phyloP scores from a whole-genome alignment of 345 rosid species.

The Gossypium herbaceum region DNA sequence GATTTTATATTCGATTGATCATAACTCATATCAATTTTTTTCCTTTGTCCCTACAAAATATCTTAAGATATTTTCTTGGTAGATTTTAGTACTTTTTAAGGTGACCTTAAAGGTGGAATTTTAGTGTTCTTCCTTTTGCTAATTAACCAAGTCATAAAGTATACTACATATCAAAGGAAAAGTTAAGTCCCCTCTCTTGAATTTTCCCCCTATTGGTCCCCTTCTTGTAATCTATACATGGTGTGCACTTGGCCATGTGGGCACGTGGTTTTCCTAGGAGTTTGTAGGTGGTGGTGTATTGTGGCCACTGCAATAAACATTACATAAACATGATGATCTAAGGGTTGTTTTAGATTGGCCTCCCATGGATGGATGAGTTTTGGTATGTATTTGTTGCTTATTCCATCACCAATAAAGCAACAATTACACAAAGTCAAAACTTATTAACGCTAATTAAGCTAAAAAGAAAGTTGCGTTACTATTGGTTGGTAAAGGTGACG shows the following conservation, averaged over 20 bases:
- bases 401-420: not conserved
- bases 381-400: not conserved
- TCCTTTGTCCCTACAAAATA: no score
- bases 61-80: not conserved
- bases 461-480: not conserved
- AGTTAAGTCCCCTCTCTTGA: constrained; percentile 2
- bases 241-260: not conserved
- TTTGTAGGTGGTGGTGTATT: not conserved
- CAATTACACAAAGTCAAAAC: not conserved
- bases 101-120: not conserved
- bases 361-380: not conserved
- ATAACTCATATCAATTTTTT: not conserved
- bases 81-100: not conserved
- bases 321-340: not conserved
- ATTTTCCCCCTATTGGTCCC: not conserved
- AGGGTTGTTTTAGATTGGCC: not conserved
- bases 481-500: not conserved
- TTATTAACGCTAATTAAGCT: no score
- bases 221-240: not conserved
- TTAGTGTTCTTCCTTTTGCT: not conserved
- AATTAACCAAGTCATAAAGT: not conserved
- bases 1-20: not conserved
- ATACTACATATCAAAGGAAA: not conserved
- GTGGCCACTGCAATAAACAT: not conserved
- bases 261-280: not conserved